phyloP scores from a whole-genome alignment of 345 rosid genomes.

The Boechera stricta region DNA sequence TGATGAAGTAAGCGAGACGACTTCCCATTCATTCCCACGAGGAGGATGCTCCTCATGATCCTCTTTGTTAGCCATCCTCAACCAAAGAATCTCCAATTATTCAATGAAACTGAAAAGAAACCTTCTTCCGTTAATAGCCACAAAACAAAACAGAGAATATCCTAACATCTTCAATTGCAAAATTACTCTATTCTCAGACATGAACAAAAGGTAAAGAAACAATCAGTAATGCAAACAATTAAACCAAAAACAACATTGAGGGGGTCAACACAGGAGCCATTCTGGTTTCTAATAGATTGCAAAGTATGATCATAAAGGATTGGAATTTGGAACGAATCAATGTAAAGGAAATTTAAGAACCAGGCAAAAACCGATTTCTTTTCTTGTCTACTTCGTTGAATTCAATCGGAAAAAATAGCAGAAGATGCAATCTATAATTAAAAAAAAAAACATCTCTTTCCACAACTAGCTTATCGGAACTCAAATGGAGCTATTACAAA shows the following conservation, averaged over 20 bases:
- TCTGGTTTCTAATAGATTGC: background rate
- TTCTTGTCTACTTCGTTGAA: background rate
- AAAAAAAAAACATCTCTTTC: background rate
- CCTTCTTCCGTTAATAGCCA: background rate
- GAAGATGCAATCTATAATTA: background rate
- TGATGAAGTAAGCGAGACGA: constrained; percentile 90
- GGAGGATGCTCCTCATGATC: constrained; percentile 50
- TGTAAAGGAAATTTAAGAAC: background rate
- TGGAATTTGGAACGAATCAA: constrained; percentile 6
- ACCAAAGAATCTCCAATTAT: constrained; percentile 17
- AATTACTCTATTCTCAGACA: background rate
- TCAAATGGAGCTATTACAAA: constrained; percentile 12
- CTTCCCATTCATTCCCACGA: constrained; percentile 93
- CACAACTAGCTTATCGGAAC: constrained; percentile 11
- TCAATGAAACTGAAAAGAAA: constrained; percentile 3
- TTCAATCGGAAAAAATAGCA: constrained; percentile 9
- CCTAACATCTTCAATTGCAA: constrained; percentile 7
- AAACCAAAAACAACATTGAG: constrained; percentile 12
- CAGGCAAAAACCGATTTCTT: constrained; percentile 9
- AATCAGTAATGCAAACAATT: background rate
- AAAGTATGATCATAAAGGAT: background rate
- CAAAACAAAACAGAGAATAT: constrained; percentile 7
- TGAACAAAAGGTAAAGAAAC: background rate
- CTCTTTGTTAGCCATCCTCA: constrained; percentile 64
- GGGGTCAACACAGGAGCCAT: constrained; percentile 11